Percentiles rank a stretch among this genome's conserved stretches.
Evolutionary conservation across 2,329 filamentous ascomycete genomes (phyloP).

Genomic region (Tolypocladium ovalisporum): DNA sequence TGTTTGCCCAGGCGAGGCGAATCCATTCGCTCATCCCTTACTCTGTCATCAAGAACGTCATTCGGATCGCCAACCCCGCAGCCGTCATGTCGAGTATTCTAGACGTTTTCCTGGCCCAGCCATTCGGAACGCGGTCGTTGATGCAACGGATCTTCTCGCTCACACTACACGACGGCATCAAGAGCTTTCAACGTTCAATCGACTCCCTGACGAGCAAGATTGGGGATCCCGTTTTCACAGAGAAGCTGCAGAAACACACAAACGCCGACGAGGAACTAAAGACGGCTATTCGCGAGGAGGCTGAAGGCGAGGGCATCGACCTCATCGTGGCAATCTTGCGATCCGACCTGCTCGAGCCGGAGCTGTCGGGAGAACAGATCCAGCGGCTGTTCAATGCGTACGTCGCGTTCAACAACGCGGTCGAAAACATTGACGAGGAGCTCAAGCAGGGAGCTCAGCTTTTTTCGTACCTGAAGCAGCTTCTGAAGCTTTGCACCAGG

Average conservation of each 20-base stretch:
- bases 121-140: constrained; percentile 79
- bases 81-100: constrained; percentile 94
- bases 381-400: constrained; percentile 87
- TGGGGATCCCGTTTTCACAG: constrained; percentile 65
- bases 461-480: constrained; percentile 89
- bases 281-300: constrained; percentile 60
- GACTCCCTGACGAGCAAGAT: constrained; percentile 68
- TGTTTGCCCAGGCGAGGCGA: constrained; percentile 87
- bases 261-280: constrained; percentile 68
- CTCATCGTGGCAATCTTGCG: constrained; percentile 76
- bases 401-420: constrained; percentile 88
- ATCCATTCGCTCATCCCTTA: constrained; percentile 96
- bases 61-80: constrained; percentile 89
- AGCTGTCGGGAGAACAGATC: constrained; percentile 64
- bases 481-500: constrained; percentile 82
- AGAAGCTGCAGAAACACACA: constrained; percentile 73
- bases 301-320: constrained; percentile 64
- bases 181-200: constrained; percentile 75
- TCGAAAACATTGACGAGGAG: constrained; percentile 83
- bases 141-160: constrained; percentile 92
- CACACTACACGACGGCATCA: constrained; percentile 83
- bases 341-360: constrained; percentile 63
- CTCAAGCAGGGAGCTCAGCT: constrained; percentile 82
- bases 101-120: constrained; percentile 91
- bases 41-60: constrained; percentile 88